Conservation (phyloP, 2,329 filamentous ascomycete genomes). For the Cladophialophora bantiana region DNA sequence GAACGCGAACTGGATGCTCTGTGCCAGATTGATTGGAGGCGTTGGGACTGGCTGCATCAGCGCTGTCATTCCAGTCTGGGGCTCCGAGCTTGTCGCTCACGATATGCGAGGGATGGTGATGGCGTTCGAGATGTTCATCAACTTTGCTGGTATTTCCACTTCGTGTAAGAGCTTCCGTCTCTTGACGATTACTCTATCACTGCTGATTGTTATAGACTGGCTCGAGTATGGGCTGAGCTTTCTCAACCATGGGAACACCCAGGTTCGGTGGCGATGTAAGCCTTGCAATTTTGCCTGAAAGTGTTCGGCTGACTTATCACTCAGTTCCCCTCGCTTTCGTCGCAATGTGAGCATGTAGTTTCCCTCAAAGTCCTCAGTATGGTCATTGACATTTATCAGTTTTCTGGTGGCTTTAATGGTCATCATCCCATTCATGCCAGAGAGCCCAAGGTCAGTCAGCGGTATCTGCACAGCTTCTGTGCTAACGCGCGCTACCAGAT, state of each 20-base stretch:
- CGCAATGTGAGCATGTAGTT: background rate
- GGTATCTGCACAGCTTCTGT: background rate
- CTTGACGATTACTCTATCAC: background rate
- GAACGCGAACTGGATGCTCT: conserved; percentile 73
- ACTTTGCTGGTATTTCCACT: conserved; percentile 1
- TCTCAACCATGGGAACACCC: background rate
- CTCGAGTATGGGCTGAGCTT: conserved; percentile 10
- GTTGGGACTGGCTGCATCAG: conserved; percentile 74
- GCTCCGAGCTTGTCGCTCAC: conserved; percentile 72
- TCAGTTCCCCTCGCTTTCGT: conserved; percentile 1
- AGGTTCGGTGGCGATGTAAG: conserved; percentile 12
- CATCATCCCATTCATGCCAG: conserved; percentile 11
- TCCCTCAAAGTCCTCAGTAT: background rate
- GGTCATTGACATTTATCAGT: background rate
- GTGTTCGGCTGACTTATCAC: background rate
- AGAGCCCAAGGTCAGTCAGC: conserved; percentile 5
- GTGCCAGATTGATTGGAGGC: conserved; percentile 66
- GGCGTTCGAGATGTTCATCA: conserved; percentile 13
- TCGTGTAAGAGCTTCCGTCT: background rate
- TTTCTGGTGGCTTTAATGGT: conserved; percentile 3
- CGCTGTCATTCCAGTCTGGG: conserved; percentile 74
- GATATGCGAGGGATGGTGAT: conserved; percentile 63
- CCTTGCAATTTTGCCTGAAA: background rate
- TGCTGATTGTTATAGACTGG: conserved; percentile 6
- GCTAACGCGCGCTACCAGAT: background rate